A percentile compares a stretch with the other conserved stretches of the same genome.
Conservation (phyloP, 345 rosid genomes). For the Citrus medica region DNA sequence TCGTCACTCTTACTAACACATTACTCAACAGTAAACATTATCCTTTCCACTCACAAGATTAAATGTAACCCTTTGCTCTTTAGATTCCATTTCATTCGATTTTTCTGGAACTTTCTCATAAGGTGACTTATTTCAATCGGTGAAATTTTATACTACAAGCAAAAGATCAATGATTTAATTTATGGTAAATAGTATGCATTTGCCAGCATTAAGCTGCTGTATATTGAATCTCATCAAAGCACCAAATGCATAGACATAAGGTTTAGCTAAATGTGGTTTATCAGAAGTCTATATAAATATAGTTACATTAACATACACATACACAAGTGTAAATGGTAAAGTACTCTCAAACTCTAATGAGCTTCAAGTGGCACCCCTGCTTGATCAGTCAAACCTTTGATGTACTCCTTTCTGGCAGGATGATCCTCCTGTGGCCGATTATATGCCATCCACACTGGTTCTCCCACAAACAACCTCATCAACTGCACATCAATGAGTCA, state of each 20-base stretch:
- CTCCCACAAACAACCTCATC: slow-evolving; percentile 86
- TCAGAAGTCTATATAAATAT: not conserved
- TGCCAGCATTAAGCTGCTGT: not conserved
- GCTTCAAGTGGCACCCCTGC: slow-evolving; percentile 38
- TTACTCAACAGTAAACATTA: no score
- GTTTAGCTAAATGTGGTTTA: not conserved
- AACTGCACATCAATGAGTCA: slow-evolving; percentile 35
- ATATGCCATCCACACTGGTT: slow-evolving; percentile 76
- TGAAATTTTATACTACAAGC: no score
- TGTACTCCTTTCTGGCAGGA: slow-evolving; percentile 68
- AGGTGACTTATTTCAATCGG: no score
- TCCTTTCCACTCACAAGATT: no score
- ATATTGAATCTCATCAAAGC: not conserved
- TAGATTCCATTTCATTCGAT: not conserved
- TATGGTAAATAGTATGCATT: not conserved
- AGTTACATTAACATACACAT: not conserved
- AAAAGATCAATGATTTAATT: no score
- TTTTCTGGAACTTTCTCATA: not conserved
- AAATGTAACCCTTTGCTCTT: no score
- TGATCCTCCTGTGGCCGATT: slow-evolving; percentile 89
- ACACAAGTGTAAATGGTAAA: not conserved
- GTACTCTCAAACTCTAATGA: slow-evolving; percentile 18
- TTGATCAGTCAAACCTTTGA: slow-evolving; percentile 37
- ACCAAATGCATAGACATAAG: not conserved
- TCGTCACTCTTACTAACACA: no score